These are phyloP conservation scores for Amaranthus cruentus DNA, from an alignment of 148 eudicot species.

Conservation along the genomic window DNA sequence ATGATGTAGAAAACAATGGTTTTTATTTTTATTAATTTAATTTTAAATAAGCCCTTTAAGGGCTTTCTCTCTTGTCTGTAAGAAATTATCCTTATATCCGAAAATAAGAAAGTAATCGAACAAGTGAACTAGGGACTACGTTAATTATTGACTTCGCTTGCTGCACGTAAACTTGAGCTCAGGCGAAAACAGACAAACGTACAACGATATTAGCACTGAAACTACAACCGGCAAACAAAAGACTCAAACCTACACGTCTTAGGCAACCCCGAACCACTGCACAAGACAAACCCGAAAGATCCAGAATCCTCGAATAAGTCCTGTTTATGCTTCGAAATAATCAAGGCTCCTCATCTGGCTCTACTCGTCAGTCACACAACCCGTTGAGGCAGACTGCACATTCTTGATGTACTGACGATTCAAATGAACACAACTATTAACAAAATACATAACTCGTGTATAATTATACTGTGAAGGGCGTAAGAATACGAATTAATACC, in stretches of 20 bases:
- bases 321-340: neutral
- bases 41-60: no score
- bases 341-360: neutral
- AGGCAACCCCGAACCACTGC: neutral
- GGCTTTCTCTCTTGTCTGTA: no score
- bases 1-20: no score
- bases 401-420: constrained; percentile 66
- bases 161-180: no score
- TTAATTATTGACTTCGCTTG: no score
- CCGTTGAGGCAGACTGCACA: constrained; percentile 75
- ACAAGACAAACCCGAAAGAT: neutral
- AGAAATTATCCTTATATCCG: no score
- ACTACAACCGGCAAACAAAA: constrained; percentile 3
- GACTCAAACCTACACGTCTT: constrained; percentile 6
- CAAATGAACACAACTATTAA: constrained; percentile 1
- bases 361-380: constrained; percentile 87
- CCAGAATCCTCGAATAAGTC: constrained; percentile 2
- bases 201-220: constrained; percentile 9
- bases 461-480: neutral
- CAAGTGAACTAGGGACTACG: no score
- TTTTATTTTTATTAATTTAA: no score
- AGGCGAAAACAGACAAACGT: no score
- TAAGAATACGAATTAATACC: constrained; percentile 32
- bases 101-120: no score
- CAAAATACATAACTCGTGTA: neutral